Base-by-base conservation (phyloP, 345 rosid genomes). In the Hirschfeldia incana region DNA sequence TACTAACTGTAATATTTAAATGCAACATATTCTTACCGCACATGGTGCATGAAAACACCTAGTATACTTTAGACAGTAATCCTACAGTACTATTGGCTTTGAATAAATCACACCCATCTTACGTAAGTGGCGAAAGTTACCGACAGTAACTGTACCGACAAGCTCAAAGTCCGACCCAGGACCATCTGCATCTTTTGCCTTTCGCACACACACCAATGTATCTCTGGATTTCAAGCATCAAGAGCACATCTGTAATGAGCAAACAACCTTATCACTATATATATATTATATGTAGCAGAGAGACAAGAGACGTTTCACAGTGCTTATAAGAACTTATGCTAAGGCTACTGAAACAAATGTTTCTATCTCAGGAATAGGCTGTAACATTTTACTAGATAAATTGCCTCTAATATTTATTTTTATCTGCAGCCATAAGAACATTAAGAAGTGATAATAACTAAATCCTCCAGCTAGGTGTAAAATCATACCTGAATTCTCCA, bases 121-220 rank as follows among this genome's bases (percentile, higher is more conserved):
- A 21, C 63, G 42, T 8, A 8, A 37, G 42, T 42, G 49, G 49
- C 49, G 49, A 51, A 60, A 51, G 46, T 21, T 86, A 93, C 99
- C 96, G 90, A 97, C 82, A 90, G 30, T 84, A 85, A 95, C 90
- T 83, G 91, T 89, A 77, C 89, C 89, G 42, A 85, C 96, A 79
- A 95, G 86, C 87, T 89, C 98, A 83, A 95, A 95, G 86, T 90
- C 82, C 61, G 89, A 85, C 81, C 97, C 97, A 3, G 97, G 90
- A 62, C 88, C 98, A 73, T 91, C 96, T 28, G 77, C 86, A 79
- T 91, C 93, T 21, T 80, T 95, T 93, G 49, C 97, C 98, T 11
- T 84, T 84, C 39, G 78, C 78, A 84, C 96, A 90, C 93, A 21
- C 99, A 65, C 85, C 88, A 65, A 85, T 93, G 81, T 95, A 95